These are phyloP conservation scores for Dipodascopsis tothii DNA, from an alignment of 805 yeast species.

Conservation along the genomic window DNA sequence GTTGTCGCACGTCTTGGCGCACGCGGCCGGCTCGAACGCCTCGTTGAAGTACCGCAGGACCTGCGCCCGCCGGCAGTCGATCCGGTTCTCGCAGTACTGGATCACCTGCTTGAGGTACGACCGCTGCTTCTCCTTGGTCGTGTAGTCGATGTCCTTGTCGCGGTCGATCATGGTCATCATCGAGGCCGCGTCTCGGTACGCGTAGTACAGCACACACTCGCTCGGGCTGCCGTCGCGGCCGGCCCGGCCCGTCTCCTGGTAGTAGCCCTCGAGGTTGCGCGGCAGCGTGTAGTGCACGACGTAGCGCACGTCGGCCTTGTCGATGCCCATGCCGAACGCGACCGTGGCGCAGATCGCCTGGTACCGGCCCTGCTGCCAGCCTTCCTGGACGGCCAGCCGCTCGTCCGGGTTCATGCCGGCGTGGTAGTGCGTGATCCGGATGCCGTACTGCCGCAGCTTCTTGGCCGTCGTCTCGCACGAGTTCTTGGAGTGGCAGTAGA, in stretches of 20 bases:
- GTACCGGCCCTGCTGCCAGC: slow-evolving; percentile 69
- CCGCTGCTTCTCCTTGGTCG: slow-evolving; percentile 67
- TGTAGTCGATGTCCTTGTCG: slow-evolving; percentile 58
- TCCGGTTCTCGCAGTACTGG: slow-evolving; percentile 82
- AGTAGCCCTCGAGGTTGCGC: slow-evolving; percentile 87
- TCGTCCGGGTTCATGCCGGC: slow-evolving; percentile 88
- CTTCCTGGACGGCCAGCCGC: slow-evolving; percentile 59
- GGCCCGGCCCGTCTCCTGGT: slow-evolving; percentile 97
- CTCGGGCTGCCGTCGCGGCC: slow-evolving; percentile 89
- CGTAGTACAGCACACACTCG: slow-evolving; percentile 75
- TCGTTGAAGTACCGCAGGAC: slow-evolving; percentile 90
- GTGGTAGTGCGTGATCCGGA: slow-evolving; percentile 71
- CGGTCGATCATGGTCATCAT: slow-evolving; percentile 69
- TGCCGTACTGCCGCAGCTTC: slow-evolving; percentile 50
- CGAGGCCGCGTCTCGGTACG: slow-evolving; percentile 69
- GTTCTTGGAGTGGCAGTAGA: slow-evolving; percentile 85
- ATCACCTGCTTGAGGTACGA: slow-evolving; percentile 73
- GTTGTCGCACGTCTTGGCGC: slow-evolving; percentile 77
- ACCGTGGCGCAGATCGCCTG: slow-evolving; percentile 92
- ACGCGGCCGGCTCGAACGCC: slow-evolving; percentile 54
- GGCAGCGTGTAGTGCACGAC: slow-evolving; percentile 87
- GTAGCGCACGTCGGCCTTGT: slow-evolving; percentile 88
- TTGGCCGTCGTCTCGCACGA: slow-evolving; percentile 77
- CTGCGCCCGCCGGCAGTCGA: slow-evolving; percentile 84
- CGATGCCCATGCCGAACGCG: slow-evolving; percentile 99